Percentiles rank a stretch among this genome's conserved stretches.
These are phyloP conservation scores for Crithidia acanthocephali DNA, from an alignment of 208 protist genomes.

Conservation along the genomic window DNA sequence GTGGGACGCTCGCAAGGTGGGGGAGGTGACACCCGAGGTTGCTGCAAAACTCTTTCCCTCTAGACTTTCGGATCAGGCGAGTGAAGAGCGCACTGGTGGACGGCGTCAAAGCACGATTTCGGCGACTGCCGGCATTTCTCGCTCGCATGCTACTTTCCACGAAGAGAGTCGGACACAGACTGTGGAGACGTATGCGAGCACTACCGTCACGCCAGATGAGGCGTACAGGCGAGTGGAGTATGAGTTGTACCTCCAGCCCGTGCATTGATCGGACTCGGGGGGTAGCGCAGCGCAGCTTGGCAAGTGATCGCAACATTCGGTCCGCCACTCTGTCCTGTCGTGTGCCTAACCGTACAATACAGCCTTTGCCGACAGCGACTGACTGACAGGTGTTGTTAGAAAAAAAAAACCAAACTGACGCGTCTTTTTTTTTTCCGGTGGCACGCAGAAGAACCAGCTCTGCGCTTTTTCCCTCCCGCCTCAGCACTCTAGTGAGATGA, in stretches of 20 bases:
- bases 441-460: too few relatives aligned
- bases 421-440: too few relatives aligned
- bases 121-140: slow-evolving; percentile 1
- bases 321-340: background rate
- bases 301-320: slow-evolving; percentile 10
- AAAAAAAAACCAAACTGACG: too few relatives aligned
- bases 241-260: slow-evolving; percentile 5
- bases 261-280: background rate
- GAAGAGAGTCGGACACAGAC: slow-evolving; percentile 38
- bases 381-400: too few relatives aligned
- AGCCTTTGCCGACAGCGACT: too few relatives aligned
- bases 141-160: slow-evolving; percentile 1
- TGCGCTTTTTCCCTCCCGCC: too few relatives aligned
- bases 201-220: slow-evolving; percentile 21
- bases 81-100: background rate
- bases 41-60: slow-evolving; percentile 31
- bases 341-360: too few relatives aligned
- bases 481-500: too few relatives aligned
- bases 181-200: slow-evolving; percentile 28
- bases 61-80: background rate
- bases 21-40: slow-evolving; percentile 47
- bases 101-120: background rate
- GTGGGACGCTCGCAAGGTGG: slow-evolving; percentile 68
- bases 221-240: slow-evolving; percentile 12
- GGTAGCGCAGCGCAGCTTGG: background rate